Evolutionary conservation across 108 stramenopile species (phyloP), one percentile per base, ranked within the genome.

Genomic region (Skeletonema grethae): DNA sequence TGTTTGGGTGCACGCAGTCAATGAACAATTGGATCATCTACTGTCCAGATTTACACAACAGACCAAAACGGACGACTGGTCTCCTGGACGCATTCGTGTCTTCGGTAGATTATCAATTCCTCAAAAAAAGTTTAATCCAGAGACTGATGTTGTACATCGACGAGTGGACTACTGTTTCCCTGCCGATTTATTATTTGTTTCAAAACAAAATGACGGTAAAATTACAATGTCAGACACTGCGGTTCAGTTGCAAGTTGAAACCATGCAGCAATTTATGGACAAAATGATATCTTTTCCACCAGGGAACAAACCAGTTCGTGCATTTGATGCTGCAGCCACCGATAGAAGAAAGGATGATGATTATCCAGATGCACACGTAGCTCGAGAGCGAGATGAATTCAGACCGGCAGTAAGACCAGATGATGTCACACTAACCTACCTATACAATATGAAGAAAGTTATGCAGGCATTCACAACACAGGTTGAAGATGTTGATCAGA

Each of bases 101-200:
- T 79, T 93, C 53, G 92, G 89, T 15, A 81, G 92, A 63, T 81
- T 84, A 30, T 58, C 69, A 5, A 81, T 90, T 53, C 67, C 82
- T 0, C 72, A 86, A 25, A 84, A 80, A 18, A 77, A 71, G 55
- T 94, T 94, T 67, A 94, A 90, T 72, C 86, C 93, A 22, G 93
- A 94, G 77, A 85, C 70, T 60, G 93, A 94, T 73, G 63, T 86
- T 38, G 74, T 79, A 3, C 83, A 85, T 73, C 83, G 93, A 22
- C 80, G 93, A 6, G 71, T 89, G 5, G 90, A 94, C 68, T 94
- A 91, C 43, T 68, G 91, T 16, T 53, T 94, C 15, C 93, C 93
- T 0, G 70, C 86, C 4, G 89, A 90, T 58, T 77, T 94, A 28
- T 71, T 94, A 9, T 74, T 35, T 34, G 55, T 60, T 20, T 63